Percentiles rank a stretch among this genome's conserved stretches.
Conservation (phyloP, 2,329 filamentous ascomycete genomes). For the Zymoseptoria brevis region DNA sequence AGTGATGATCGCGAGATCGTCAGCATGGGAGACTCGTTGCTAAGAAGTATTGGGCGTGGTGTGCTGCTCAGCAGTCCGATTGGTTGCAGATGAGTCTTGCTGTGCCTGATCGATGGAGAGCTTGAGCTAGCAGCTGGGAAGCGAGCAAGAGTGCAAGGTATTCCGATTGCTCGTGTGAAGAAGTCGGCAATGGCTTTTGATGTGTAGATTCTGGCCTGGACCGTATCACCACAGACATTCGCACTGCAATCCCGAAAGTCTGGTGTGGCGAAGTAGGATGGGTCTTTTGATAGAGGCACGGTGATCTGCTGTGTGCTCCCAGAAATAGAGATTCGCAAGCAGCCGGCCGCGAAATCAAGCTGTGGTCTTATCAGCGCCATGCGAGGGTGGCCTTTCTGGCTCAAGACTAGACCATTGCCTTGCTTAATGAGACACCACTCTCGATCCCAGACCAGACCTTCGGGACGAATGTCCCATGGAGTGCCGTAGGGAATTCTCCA, state of each 20-base stretch:
- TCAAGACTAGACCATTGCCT: constrained; percentile 75
- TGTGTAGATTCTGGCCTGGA: constrained; percentile 63
- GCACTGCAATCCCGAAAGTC: constrained; percentile 39
- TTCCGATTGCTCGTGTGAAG: constrained; percentile 65
- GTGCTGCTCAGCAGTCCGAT: constrained; percentile 2
- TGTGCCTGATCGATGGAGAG: constrained; percentile 53
- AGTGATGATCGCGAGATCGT: constrained; percentile 75
- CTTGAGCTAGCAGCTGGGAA: constrained; percentile 60
- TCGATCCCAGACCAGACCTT: constrained; percentile 87
- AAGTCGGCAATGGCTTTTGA: constrained; percentile 60
- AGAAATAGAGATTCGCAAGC: constrained; percentile 51
- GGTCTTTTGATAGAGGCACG: constrained; percentile 60
- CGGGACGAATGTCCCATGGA: constrained; percentile 67
- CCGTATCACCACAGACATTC: constrained; percentile 74
- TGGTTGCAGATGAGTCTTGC: constrained; percentile 59
- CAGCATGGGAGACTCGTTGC: constrained; percentile 91
- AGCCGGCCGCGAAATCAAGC: constrained; percentile 61
- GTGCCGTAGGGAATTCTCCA: constrained; percentile 58
- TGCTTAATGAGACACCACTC: constrained; percentile 93
- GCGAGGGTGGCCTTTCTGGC: constrained; percentile 76
- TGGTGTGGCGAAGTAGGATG: constrained; percentile 45
- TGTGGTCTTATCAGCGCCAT: constrained; percentile 77
- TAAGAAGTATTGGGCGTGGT: constrained; percentile 61
- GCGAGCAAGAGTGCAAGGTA: constrained; percentile 75
- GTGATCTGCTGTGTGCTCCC: constrained; percentile 31